Evolutionary conservation across 2,329 filamentous ascomycete species (phyloP), one percentile per base, ranked within the genome.

Genomic region (Cadophora luteo-olivacea): DNA sequence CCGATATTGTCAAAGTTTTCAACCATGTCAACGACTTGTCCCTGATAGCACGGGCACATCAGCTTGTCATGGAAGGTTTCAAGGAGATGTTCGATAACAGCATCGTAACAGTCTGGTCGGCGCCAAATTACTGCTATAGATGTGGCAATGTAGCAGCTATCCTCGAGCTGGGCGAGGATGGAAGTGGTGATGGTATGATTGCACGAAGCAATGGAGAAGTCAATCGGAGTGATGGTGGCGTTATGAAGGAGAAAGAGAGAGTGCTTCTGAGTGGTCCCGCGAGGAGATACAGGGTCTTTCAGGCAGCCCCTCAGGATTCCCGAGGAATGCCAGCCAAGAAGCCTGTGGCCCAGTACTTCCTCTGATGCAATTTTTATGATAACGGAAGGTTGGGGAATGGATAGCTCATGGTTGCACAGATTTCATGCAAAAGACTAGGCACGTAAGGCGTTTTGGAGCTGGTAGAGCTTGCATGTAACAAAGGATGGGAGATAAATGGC

Each of bases 321-420:
- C 87, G 96, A 75, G 96, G 96, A 4, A 99, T 99, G 96, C 96
- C 96, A 68, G 96, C 96, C 3, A 99, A 99, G 87, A 98, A 98
- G 81, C 96, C 96, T 3, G 93, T 97, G 64, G 94, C 94, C 16
- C 95, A 98, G 82, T 99, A 98, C 83, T 99, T 99, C 80, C 83
- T 99, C 12, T 74, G 68, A 25, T 14, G 16, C 22, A 16, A 29
- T 58, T 11, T 38, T 36, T 25, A 58, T 41, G 55, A 25, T 24
- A 58, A 4, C 41, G 57, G 33, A 22, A 25, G 22, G 25, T 22
- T 8, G 25, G 36, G 33, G 22, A 38, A 41, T 25, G 24, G 41
- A 62, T 49, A 32, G 41, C 41, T 62, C 8, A 62, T 33, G 41
- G 29, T 32, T 62, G 60, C 41, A 41, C 3, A 48, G 16, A 19